These are phyloP conservation scores for Protomyces macrosporus DNA, from an alignment of 1,139 yeast genomes.

Conservation along the genomic window DNA sequence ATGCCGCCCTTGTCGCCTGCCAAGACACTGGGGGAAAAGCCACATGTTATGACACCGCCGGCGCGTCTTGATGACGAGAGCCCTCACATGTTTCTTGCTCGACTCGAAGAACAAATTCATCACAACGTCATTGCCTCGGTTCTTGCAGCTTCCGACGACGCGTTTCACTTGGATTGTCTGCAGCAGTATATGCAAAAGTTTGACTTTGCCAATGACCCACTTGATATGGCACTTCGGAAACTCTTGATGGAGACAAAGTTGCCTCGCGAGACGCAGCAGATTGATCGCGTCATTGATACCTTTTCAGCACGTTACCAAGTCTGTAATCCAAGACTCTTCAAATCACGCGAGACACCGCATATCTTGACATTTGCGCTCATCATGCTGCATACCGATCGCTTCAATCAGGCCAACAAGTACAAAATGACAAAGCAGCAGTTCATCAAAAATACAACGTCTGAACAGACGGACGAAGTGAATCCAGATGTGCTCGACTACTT, in stretches of 20 bases:
- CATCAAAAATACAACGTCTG: constrained; percentile 43
- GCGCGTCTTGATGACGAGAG: constrained; percentile 39
- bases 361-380: constrained; percentile 56
- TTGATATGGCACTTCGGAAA: constrained; percentile 58
- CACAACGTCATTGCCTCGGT: constrained; percentile 43
- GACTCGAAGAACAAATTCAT: constrained; percentile 38
- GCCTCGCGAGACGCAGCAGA: constrained; percentile 67
- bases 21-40: not conserved
- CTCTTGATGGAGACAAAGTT: constrained; percentile 52
- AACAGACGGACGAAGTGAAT: constrained; percentile 41
- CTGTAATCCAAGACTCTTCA: constrained; percentile 42
- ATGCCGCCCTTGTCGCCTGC: not conserved
- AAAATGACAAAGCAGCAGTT: constrained; percentile 62
- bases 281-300: constrained; percentile 55
- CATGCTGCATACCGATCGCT: constrained; percentile 64
- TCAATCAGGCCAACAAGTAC: constrained; percentile 56
- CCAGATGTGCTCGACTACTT: constrained; percentile 48
- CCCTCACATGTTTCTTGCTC: constrained; percentile 40
- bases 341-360: constrained; percentile 49
- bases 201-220: constrained; percentile 49
- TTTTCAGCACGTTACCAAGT: constrained; percentile 49
- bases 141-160: constrained; percentile 41
- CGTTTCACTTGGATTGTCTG: constrained; percentile 42
- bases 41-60: constrained; percentile 33
- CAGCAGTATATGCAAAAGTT: constrained; percentile 43